Evolutionary conservation across 371 early-diverging fungal species (phyloP).

Genomic region (Phascolomyces articulosus): DNA sequence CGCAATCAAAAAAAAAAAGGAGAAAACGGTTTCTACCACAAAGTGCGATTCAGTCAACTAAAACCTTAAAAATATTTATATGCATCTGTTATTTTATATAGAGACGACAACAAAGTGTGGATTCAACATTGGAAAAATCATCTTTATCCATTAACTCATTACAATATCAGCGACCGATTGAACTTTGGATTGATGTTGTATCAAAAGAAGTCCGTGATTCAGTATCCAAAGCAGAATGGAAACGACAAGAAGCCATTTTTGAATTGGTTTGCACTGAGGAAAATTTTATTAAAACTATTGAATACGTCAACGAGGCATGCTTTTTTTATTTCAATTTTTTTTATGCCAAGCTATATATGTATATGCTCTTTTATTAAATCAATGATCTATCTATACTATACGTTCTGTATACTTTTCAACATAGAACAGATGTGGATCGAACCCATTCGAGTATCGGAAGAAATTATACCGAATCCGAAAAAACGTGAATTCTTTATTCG

Average conservation of each 20-base stretch:
- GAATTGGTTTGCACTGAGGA: slow-evolving; percentile 90
- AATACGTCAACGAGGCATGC: slow-evolving; percentile 40
- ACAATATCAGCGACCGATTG: slow-evolving; percentile 3
- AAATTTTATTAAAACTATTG: slow-evolving; percentile 83
- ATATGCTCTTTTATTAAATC: no score
- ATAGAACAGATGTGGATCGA: slow-evolving; percentile 60
- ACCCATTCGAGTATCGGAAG: slow-evolving; percentile 60
- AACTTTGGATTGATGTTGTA: slow-evolving; percentile 22
- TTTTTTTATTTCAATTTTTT: not conserved
- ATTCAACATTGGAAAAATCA: slow-evolving; percentile 4
- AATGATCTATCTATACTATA: not conserved
- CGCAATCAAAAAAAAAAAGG: no score
- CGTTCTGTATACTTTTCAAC: not conserved
- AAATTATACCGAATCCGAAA: slow-evolving; percentile 65
- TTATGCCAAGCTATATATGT: no score
- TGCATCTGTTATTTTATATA: not conserved
- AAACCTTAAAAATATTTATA: not conserved
- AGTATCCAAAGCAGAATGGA: slow-evolving; percentile 59
- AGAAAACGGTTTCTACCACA: no score
- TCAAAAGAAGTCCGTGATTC: slow-evolving; percentile 18
- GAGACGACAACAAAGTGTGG: slow-evolving; percentile 1
- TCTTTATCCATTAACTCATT: slow-evolving; percentile 3
- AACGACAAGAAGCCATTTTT: slow-evolving; percentile 91
- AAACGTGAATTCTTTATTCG: slow-evolving; percentile 69
- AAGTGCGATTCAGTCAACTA: no score